phyloP scores from a whole-genome alignment of 306 rosid genomes.

The Potentilla sterilis region DNA sequence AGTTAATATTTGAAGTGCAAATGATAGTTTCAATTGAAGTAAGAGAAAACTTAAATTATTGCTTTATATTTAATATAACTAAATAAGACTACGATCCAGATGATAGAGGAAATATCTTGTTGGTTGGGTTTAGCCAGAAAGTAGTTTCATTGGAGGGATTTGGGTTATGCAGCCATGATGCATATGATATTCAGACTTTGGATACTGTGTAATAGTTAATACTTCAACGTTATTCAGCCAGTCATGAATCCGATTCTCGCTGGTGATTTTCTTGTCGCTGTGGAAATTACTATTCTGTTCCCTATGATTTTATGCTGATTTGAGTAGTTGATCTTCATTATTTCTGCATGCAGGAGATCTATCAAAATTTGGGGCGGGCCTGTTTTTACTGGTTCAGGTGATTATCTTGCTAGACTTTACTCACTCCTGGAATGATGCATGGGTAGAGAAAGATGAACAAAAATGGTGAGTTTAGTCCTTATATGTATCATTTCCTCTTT shows the following conservation, averaged over 20 bases:
- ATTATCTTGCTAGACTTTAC: constrained; percentile 77
- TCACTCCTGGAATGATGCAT: constrained; percentile 90
- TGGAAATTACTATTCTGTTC: background rate
- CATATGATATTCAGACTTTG: background rate
- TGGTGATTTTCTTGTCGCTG: background rate
- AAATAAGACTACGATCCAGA: background rate
- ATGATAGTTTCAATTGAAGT: background rate
- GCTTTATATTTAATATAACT: background rate
- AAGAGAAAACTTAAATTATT: background rate
- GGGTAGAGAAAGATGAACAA: constrained; percentile 94
- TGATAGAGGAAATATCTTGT: background rate
- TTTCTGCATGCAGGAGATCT: constrained; percentile 49
- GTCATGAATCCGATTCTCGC: constrained; percentile 6
- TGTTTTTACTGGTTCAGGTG: constrained; percentile 90
- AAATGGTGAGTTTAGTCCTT: constrained; percentile 60
- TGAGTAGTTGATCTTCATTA: background rate
- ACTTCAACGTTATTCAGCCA: background rate
- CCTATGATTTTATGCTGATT: constrained; percentile 13
- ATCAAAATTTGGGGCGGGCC: constrained; percentile 92
- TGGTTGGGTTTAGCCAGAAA: background rate
- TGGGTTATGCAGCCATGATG: background rate
- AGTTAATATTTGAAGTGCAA: background rate
- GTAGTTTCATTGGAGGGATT: background rate
- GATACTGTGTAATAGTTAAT: background rate
- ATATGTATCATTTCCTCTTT: background rate